These are phyloP conservation scores for Trichosporon coremiiforme DNA, from an alignment of 1,284 basidiomycete species.

Conservation along the genomic window DNA sequence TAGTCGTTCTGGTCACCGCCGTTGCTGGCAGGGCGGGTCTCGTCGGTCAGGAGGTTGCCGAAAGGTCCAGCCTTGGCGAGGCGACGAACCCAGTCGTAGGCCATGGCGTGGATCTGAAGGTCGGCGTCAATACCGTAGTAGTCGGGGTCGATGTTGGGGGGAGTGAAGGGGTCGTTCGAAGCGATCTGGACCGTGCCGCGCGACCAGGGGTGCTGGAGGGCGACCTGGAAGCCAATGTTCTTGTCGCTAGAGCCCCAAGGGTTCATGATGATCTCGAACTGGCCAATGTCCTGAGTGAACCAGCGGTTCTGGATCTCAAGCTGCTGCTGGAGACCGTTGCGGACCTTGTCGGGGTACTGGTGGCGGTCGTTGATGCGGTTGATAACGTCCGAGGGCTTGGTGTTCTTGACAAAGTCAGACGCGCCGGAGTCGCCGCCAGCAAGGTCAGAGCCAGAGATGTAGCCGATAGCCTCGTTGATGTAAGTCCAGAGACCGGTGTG, in stretches of 20 bases:
- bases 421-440: slow-evolving; percentile 58
- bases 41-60: slow-evolving; percentile 38
- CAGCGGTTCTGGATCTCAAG: slow-evolving; percentile 46
- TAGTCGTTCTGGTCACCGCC: slow-evolving; percentile 48
- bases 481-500: slow-evolving; percentile 53
- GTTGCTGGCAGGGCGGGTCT: slow-evolving; percentile 35
- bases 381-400: slow-evolving; percentile 54
- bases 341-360: slow-evolving; percentile 47
- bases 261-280: slow-evolving; percentile 54
- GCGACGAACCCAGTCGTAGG: slow-evolving; percentile 43
- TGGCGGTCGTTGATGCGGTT: slow-evolving; percentile 61
- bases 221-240: slow-evolving; percentile 42
- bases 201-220: slow-evolving; percentile 56
- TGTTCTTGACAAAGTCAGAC: slow-evolving; percentile 54
- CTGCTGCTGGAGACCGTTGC: slow-evolving; percentile 47
- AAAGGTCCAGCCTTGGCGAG: slow-evolving; percentile 46
- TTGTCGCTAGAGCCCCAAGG: slow-evolving; percentile 40
- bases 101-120: slow-evolving; percentile 45
- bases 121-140: slow-evolving; percentile 60
- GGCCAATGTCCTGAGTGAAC: slow-evolving; percentile 46
- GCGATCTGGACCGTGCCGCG: slow-evolving; percentile 60
- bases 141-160: slow-evolving; percentile 65
- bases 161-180: slow-evolving; percentile 62
- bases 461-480: slow-evolving; percentile 56
- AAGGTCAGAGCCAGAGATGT: slow-evolving; percentile 49